These are phyloP conservation scores for Peltaster fructicola DNA, from an alignment of 2,329 filamentous ascomycete species.

Conservation along the genomic window DNA sequence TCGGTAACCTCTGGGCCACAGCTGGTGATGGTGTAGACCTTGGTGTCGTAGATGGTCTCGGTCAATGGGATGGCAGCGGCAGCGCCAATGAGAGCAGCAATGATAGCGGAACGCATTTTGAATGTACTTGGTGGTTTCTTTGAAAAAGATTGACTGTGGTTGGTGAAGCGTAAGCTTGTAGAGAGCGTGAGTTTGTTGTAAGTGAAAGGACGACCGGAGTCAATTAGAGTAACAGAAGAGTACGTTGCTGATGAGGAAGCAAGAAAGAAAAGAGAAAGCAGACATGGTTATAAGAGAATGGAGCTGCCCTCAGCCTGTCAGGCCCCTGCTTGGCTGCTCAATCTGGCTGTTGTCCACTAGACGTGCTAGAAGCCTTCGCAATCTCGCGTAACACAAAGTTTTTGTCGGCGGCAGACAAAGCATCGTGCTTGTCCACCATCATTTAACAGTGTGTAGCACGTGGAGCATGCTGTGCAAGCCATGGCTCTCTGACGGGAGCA, in stretches of 20 bases:
- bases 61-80: slow-evolving; percentile 6
- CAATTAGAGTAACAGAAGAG: slow-evolving; percentile 3
- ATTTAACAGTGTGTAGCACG: no score
- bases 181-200: slow-evolving; percentile 3
- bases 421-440: no score
- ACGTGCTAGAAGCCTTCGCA: no score
- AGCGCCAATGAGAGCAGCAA: slow-evolving; percentile 7
- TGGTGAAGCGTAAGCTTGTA: slow-evolving; percentile 1
- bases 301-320: no score
- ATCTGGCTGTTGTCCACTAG: no score
- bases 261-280: no score
- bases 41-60: slow-evolving; percentile 6
- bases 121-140: slow-evolving; percentile 2
- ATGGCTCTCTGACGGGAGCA: no score
- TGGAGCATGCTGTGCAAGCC: no score
- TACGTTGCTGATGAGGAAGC: slow-evolving; percentile 2
- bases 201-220: slow-evolving; percentile 6
- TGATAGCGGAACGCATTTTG: slow-evolving; percentile 7
- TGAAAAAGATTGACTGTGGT: slow-evolving; percentile 1
- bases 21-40: slow-evolving; percentile 4
- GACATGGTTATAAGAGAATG: no score
- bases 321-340: no score
- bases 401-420: no score
- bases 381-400: no score
- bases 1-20: slow-evolving; percentile 22